A percentile compares a stretch with the other conserved stretches of the same genome.
phyloP scores from a whole-genome alignment of 257 asterid genomes.

The Capsicum pubescens region DNA sequence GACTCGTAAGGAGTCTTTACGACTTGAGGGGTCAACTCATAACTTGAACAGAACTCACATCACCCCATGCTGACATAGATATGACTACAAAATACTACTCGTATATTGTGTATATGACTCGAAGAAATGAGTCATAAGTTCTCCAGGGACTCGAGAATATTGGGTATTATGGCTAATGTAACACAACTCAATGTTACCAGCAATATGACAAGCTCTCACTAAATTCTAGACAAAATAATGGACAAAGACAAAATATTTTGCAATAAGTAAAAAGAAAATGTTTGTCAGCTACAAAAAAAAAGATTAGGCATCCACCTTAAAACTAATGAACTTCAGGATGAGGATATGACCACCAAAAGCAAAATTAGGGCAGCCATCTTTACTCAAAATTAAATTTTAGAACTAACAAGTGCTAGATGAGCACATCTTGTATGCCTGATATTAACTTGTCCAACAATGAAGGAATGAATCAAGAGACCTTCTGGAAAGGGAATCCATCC shows the following conservation, averaged over 20 bases:
- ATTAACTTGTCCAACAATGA: background rate
- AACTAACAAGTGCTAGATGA: background rate
- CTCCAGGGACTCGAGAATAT: no score
- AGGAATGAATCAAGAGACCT: background rate
- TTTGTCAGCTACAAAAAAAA: background rate
- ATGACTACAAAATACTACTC: no score
- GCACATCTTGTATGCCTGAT: background rate
- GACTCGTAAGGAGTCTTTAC: no score
- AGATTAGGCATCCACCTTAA: background rate
- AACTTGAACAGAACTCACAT: no score
- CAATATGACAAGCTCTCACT: no score
- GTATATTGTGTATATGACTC: no score
- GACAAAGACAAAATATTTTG: background rate
- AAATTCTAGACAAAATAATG: no score
- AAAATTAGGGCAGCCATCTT: background rate
- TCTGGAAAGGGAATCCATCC: background rate
- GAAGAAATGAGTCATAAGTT: no score
- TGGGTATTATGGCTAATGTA: no score
- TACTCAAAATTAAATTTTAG: background rate
- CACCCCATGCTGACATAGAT: no score
- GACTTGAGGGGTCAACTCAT: no score
- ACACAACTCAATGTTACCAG: background rate
- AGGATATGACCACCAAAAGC: background rate
- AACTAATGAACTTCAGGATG: background rate
- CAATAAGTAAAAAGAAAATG: background rate